Evolutionary conservation across 768 basidiomycete genomes (phyloP).

Genomic region (Chalciporus chontae): DNA sequence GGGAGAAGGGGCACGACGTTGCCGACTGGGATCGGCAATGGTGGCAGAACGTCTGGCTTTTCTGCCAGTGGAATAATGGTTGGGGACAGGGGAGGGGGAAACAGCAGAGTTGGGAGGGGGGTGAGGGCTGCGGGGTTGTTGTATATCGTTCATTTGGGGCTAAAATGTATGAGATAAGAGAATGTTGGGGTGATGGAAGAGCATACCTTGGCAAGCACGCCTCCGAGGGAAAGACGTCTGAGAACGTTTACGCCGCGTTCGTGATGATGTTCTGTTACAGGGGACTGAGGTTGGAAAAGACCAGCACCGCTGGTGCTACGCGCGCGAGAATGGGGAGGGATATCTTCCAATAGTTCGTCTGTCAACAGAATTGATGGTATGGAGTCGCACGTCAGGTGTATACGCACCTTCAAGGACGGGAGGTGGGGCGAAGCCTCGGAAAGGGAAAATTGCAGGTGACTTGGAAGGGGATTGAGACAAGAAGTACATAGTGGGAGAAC

Average conservation of each 20-base stretch:
- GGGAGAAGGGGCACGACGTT: conserved; percentile 72
- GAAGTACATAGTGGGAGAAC: conserved; percentile 72
- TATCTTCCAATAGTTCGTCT: conserved; percentile 42
- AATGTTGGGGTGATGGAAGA: not conserved
- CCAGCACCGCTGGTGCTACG: conserved; percentile 61
- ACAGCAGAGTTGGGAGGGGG: conserved; percentile 54
- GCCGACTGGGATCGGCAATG: conserved; percentile 42
- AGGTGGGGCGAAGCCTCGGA: conserved; percentile 47
- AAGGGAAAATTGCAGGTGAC: conserved; percentile 54
- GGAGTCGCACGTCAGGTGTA: not conserved
- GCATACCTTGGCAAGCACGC: conserved; percentile 56
- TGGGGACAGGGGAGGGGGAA: conserved; percentile 22
- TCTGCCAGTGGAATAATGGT: conserved; percentile 22
- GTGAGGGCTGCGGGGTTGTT: conserved; percentile 33
- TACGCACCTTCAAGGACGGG: conserved; percentile 62
- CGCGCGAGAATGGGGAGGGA: conserved; percentile 43
- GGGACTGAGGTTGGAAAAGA: conserved; percentile 48
- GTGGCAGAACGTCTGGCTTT: conserved; percentile 60
- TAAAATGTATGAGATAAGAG: not conserved
- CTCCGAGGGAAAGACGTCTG: conserved; percentile 71
- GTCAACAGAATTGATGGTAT: conserved; percentile 6
- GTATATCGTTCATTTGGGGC: conserved; percentile 12
- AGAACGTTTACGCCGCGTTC: conserved; percentile 72
- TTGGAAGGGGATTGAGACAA: conserved; percentile 58
- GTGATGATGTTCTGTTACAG: conserved; percentile 43